Base-by-base conservation (phyloP, 1,284 basidiomycete genomes). In the Stygiomarasmius scandens region DNA sequence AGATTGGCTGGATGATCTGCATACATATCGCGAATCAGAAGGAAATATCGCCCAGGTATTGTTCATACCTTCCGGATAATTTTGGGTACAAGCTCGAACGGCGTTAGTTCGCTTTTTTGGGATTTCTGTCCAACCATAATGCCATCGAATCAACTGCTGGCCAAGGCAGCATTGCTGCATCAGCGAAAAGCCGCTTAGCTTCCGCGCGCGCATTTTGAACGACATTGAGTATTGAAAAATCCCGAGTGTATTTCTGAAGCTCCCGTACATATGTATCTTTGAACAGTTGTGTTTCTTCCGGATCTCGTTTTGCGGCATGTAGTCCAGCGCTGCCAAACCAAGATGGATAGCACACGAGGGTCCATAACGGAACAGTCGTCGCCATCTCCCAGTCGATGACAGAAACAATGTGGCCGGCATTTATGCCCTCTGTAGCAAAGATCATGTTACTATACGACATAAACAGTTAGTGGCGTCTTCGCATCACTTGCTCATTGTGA, bases 331-430 rank as follows among this genome's bases (percentile, higher is more conserved):
- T 55, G 23, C 61, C 61, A 48, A 66, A 66, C 65, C 65, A 66
- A 6, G 54, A 58, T 5, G 65, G 65, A 54, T 64, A 60, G 36
- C 65, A 66, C 19, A 61, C 58, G 20, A 66, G 45, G 5, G 59
- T 49, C 65, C 65, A 66, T n/a, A 66, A 34, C 0, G 65, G 65
- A 12, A 63, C 63, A 4, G 64, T 66, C 24, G 57, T 44, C 20
- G 64, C 52, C 51, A 61, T 61, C 51, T 66, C 65, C 65, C 65
- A 66, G 59, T 66, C 64, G 36, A 66, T 60, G 4, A 66, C 55
- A 9, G 60, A 57, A 6, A 65, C 41, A 45, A 66, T 63, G 20
- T 48, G 58, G 20, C 65, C 64, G 11, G 58, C 56, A 19, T 61
- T 57, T 6, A 59, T 58, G n/a, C 64, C 65, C 44, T 63, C 62